These are phyloP conservation scores for Acanthochlamys bracteata DNA, from an alignment of 106 monocot species.

Conservation along the genomic window DNA sequence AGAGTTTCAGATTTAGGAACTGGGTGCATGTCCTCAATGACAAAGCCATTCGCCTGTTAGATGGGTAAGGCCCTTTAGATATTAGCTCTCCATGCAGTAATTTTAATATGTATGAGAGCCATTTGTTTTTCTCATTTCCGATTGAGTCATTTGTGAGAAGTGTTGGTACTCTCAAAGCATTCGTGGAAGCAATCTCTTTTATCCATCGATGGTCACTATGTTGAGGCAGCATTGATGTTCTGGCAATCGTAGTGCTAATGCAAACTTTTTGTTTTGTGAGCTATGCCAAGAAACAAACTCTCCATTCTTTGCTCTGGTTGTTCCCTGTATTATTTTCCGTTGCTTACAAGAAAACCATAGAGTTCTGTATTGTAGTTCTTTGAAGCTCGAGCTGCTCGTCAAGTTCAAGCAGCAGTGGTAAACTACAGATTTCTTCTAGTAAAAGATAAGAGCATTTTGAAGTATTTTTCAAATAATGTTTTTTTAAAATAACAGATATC, in stretches of 20 bases:
- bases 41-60: not conserved
- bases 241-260: not conserved
- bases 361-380: conserved; percentile 11
- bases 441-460: conserved; percentile 33
- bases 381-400: conserved; percentile 30
- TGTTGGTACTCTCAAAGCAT: not conserved
- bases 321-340: not conserved
- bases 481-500: too few species aligned
- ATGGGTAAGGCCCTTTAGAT: not conserved
- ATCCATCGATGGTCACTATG: not conserved
- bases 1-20: conserved; percentile 1
- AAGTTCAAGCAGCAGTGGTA: conserved; percentile 24
- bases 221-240: not conserved
- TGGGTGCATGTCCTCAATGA: not conserved
- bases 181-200: not conserved
- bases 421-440: conserved; percentile 9
- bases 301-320: not conserved
- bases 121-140: not conserved
- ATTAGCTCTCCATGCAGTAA: not conserved
- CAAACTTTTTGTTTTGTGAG: not conserved
- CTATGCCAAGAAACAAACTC: not conserved
- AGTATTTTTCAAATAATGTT: conserved; percentile 21
- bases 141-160: not conserved
- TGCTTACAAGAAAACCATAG: not conserved
- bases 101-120: not conserved